A percentile compares a stretch with the other conserved stretches of the same genome.
Evolutionary conservation across 331 rosid genomes (phyloP).

Genomic region (Arachis monticola): DNA sequence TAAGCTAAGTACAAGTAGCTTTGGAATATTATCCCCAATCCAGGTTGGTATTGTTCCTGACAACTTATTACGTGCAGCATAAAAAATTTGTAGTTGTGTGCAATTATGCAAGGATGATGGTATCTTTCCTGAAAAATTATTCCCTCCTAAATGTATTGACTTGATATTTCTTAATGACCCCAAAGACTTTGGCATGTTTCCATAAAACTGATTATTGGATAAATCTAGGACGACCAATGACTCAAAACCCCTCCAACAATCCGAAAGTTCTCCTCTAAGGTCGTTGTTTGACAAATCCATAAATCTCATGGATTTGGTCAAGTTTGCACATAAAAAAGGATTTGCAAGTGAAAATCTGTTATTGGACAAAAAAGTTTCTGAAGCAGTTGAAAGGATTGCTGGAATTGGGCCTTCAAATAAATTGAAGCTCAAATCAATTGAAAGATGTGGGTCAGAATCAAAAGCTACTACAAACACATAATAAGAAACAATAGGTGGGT

Average conservation of each 20-base stretch:
- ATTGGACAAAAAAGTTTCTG: background rate
- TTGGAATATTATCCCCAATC: constrained; percentile 32
- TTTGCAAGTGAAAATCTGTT: background rate
- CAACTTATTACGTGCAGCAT: constrained; percentile 24
- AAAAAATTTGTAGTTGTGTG: background rate
- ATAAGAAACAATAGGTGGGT: background rate
- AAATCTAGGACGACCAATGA: background rate
- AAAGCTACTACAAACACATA: background rate
- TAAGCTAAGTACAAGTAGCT: constrained; percentile 29
- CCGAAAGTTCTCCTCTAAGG: constrained; percentile 11
- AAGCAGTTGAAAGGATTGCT: background rate
- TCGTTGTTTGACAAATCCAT: constrained; percentile 19
- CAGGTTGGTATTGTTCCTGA: constrained; percentile 40
- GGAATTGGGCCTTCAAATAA: background rate
- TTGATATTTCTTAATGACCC: background rate
- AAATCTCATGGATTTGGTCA: accelerated
- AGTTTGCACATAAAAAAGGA: background rate
- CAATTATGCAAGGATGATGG: constrained; percentile 26
- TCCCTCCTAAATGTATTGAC: background rate
- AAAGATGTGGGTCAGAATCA: too few relatives aligned
- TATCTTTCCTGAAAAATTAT: constrained; percentile 31
- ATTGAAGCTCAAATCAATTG: background rate
- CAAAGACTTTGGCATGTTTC: background rate
- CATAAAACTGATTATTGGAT: background rate
- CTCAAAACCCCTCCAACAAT: background rate